Evolutionary conservation across 805 yeast species (phyloP).

Genomic region (Hanseniaspora osmophila): DNA sequence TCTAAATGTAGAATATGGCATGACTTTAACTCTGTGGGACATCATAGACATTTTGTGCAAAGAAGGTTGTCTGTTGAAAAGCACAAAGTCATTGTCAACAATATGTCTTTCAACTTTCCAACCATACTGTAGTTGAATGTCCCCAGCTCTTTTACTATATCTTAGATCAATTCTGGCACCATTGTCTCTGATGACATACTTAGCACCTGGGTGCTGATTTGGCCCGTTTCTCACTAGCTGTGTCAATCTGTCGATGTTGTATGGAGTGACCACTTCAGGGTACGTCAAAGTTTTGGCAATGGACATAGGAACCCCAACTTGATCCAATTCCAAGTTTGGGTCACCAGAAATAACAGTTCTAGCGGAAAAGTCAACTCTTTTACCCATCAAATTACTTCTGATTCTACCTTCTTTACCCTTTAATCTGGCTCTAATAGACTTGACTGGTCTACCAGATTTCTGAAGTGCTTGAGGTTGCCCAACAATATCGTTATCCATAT

Average conservation of each 20-base stretch:
- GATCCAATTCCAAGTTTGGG: slow-evolving; percentile 92
- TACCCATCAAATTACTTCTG: slow-evolving; percentile 97
- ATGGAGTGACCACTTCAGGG: slow-evolving; percentile 96
- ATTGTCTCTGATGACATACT: slow-evolving; percentile 92
- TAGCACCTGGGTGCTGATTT: slow-evolving; percentile 98
- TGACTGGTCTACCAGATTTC: slow-evolving; percentile 96
- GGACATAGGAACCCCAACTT: slow-evolving; percentile 96
- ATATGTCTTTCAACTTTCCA: slow-evolving; percentile 98
- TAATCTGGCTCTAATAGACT: slow-evolving; percentile 96
- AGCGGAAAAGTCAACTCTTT: slow-evolving; percentile 97
- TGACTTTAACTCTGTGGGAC: slow-evolving; percentile 96
- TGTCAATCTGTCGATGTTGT: slow-evolving; percentile 84
- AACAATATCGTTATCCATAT: slow-evolving; percentile 98
- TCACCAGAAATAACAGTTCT: slow-evolving; percentile 99
- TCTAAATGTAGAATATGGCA: slow-evolving; percentile 97
- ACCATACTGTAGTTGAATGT: slow-evolving; percentile 91
- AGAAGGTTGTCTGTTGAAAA: slow-evolving; percentile 98
- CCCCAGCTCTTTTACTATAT: slow-evolving; percentile 96
- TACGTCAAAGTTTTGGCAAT: slow-evolving; percentile 91
- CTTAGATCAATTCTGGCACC: slow-evolving; percentile 97
- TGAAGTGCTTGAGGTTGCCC: slow-evolving; percentile 99
- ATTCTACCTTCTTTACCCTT: slow-evolving; percentile 99
- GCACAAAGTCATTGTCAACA: slow-evolving; percentile 93
- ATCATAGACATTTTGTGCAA: slow-evolving; percentile 99
- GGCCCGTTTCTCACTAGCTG: slow-evolving; percentile 95